phyloP scores from a whole-genome alignment of 164 flowering plant genomes.

The Vitis amurensis region DNA sequence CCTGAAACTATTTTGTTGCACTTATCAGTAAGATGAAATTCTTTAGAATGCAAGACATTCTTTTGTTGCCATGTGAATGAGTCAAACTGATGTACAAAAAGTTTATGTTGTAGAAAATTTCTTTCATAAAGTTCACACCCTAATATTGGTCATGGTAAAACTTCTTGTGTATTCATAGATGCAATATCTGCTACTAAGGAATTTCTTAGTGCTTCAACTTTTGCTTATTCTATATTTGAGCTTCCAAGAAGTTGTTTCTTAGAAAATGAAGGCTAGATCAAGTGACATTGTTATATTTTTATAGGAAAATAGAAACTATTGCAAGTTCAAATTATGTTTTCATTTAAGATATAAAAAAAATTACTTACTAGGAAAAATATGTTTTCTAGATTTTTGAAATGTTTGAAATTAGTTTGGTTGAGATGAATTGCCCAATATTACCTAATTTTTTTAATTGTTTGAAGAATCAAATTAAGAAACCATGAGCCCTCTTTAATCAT shows the following conservation, averaged over 20 bases:
- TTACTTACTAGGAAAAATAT: no score
- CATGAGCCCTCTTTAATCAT: neutral
- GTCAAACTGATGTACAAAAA: neutral
- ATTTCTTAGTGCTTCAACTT: no score
- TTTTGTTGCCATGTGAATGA: neutral
- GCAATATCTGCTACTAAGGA: no score
- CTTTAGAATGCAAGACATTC: neutral
- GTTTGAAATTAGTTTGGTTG: neutral
- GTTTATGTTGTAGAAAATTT: neutral
- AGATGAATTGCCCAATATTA: neutral
- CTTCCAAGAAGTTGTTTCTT: no score
- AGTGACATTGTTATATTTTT: no score
- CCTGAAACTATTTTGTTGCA: no score
- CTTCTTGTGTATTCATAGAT: no score
- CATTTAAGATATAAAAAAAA: no score
- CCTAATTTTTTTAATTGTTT: neutral
- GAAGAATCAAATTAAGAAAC: neutral
- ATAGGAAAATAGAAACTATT: neutral
- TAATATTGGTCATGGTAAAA: no score
- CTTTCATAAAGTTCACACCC: neutral
- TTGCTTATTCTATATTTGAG: no score
- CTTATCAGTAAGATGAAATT: neutral
- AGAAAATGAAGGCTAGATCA: no score
- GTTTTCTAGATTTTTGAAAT: neutral
- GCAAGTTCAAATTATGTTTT: neutral